Evolutionary conservation across 2,329 filamentous ascomycete genomes (phyloP), one percentile per base, ranked within the genome.

Genomic region (Fusarium annulatum): DNA sequence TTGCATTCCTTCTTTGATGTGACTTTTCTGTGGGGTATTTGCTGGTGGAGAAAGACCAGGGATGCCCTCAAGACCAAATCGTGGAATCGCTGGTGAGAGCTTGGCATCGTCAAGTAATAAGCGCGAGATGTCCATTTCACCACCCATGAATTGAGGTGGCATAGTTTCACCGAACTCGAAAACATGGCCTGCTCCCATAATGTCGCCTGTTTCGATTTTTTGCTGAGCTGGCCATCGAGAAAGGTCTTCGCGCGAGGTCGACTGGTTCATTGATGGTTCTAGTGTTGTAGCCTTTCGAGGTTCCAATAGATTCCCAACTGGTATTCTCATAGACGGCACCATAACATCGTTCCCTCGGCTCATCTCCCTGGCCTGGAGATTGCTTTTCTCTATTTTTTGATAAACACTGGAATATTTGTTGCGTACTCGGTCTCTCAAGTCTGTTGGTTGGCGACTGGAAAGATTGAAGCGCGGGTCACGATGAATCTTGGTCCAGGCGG

Each of bases 401-500:
- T 89, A 91, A 38, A 88, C 86, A 19, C 86, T 86, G 7, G 89
- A 88, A 72, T 90, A 90, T 74, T 90, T 91, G 80, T 92, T 92
- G 48, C 90, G 86, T 38, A 91, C 85, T 28, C 90, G 85, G 71
- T 92, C 90, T 69, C 90, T 84, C 58, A 92, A 79, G 76, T 92
- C 90, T 0, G 90, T 92, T 2, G 90, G 89, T 71, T 90, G 88
- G 49, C 90, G 84, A 66, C 80, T 87, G 9, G 87, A 85, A n/a
- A 92, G 82, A 67, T 89, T 84, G 79, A 89, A 91, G 34, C 84
- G 84, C 19, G 86, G 80, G 67, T 92, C 89, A 41, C 89, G 85
- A 77, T 91, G 89, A 26, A 92, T 92, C 78, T 88, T 89, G 58
- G 89, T 91, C 90, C 90, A 92, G 14, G 89, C 86, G 14, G 90